Evolutionary conservation across 2,329 filamentous ascomycete genomes (phyloP).

Genomic region (Epicoccum nigrum): DNA sequence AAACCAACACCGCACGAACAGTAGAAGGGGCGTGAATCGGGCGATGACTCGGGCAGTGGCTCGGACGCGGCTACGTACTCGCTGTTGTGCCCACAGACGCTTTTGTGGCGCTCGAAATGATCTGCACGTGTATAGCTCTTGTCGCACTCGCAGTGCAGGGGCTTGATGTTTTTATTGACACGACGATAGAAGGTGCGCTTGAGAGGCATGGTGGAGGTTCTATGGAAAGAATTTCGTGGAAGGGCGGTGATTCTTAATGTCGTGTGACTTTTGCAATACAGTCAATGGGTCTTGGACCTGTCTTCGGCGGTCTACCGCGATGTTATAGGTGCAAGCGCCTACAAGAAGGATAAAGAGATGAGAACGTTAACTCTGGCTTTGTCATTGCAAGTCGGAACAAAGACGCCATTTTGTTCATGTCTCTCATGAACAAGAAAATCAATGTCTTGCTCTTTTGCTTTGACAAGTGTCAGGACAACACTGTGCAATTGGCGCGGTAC

Average conservation of each 20-base stretch:
- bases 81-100: background rate
- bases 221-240: background rate
- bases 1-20: constrained; percentile 2
- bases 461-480: too few species aligned
- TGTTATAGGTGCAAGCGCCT: too few species aligned
- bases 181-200: background rate
- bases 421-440: too few species aligned
- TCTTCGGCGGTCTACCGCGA: too few species aligned
- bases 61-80: background rate
- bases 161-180: constrained; percentile 2
- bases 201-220: background rate
- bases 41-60: background rate
- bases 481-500: too few species aligned
- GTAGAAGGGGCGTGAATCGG: background rate
- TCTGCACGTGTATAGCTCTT: constrained; percentile 1
- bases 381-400: too few species aligned
- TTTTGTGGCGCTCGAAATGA: background rate
- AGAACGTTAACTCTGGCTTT: too few species aligned
- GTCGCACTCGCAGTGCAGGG: constrained; percentile 4
- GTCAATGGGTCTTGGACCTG: too few species aligned
- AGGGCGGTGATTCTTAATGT: too few species aligned
- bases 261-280: background rate
- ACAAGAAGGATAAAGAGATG: too few species aligned
- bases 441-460: too few species aligned
- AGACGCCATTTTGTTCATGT: too few species aligned